phyloP scores from a whole-genome alignment of 1,139 yeast genomes.

The Yamadazyma songkhlaensis region DNA sequence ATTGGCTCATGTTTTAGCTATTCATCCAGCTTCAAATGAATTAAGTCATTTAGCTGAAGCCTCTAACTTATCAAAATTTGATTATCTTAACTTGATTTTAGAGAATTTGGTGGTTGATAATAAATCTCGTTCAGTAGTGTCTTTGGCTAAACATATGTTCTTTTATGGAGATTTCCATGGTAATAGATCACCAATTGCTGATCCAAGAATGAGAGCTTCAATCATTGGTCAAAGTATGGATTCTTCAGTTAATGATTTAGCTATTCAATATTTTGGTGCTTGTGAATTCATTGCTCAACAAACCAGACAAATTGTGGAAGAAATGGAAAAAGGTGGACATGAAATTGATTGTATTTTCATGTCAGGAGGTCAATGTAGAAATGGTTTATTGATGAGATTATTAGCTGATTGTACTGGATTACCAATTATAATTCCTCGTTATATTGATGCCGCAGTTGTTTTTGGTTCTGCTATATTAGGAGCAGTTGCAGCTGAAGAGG shows the following conservation, averaged over 20 bases:
- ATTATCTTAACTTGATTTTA: slow-evolving; percentile 70
- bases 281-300: slow-evolving; percentile 98
- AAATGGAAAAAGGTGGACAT: slow-evolving; percentile 81
- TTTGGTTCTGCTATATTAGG: slow-evolving; percentile 94
- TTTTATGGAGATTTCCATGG: slow-evolving; percentile 97
- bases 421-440: slow-evolving; percentile 91
- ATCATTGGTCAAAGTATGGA: slow-evolving; percentile 94
- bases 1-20: slow-evolving; percentile 82
- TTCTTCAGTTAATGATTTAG: slow-evolving; percentile 75
- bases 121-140: slow-evolving; percentile 65
- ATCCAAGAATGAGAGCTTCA: slow-evolving; percentile 89
- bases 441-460: slow-evolving; percentile 95
- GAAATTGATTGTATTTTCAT: slow-evolving; percentile 70
- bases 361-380: slow-evolving; percentile 97
- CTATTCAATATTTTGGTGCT: slow-evolving; percentile 84
- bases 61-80: slow-evolving; percentile 73
- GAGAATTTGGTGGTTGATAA: slow-evolving; percentile 62
- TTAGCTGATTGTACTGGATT: slow-evolving; percentile 91
- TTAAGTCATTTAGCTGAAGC: slow-evolving; percentile 61
- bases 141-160: slow-evolving; percentile 80
- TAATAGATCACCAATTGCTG: slow-evolving; percentile 94
- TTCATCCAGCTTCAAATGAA: slow-evolving; percentile 84
- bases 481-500: slow-evolving; percentile 80
- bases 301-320: slow-evolving; percentile 89
- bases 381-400: slow-evolving; percentile 80